Evolutionary conservation across 768 basidiomycete species (phyloP).

Genomic region (Mycena venus): DNA sequence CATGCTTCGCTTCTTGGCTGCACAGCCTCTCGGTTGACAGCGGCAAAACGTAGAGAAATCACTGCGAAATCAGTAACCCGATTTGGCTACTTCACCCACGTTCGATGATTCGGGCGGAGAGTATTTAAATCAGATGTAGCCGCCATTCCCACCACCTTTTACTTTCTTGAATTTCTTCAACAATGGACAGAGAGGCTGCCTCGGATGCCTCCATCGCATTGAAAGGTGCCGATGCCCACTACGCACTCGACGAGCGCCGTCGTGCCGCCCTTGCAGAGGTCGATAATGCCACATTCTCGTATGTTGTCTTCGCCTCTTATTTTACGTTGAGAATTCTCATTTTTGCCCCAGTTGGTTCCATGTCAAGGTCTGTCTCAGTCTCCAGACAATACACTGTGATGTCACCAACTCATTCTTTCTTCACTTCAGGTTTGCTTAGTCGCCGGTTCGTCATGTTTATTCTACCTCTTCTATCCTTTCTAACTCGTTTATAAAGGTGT

Average conservation of each 20-base stretch:
- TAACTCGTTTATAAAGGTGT: slow-evolving; percentile 45
- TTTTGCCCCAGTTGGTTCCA: slow-evolving; percentile 79
- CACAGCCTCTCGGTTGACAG: too few species aligned
- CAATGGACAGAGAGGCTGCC: slow-evolving; percentile 54
- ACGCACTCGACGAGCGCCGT: slow-evolving; percentile 76
- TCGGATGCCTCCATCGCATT: slow-evolving; percentile 45
- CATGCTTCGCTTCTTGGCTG: too few species aligned
- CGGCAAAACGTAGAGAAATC: too few species aligned
- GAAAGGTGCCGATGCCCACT: slow-evolving; percentile 48
- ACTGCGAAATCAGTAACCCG: too few species aligned
- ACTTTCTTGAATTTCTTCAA: slow-evolving; percentile 37
- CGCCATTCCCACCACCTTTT: slow-evolving; percentile 10
- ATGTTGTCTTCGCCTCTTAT: slow-evolving; percentile 40
- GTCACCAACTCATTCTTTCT: too few species aligned
- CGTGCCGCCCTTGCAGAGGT: slow-evolving; percentile 87
- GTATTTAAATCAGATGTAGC: too few species aligned
- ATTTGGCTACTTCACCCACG: too few species aligned
- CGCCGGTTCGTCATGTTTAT: slow-evolving; percentile 58
- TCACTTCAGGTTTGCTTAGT: too few species aligned
- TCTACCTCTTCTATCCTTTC: background rate
- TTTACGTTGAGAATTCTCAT: background rate
- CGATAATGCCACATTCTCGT: slow-evolving; percentile 90
- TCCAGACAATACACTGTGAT: too few species aligned
- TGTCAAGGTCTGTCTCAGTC: slow-evolving; percentile 82
- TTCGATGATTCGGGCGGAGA: too few species aligned